phyloP scores from a whole-genome alignment of 192 early-diverging fungal genomes.

The Podila clonocystis region DNA sequence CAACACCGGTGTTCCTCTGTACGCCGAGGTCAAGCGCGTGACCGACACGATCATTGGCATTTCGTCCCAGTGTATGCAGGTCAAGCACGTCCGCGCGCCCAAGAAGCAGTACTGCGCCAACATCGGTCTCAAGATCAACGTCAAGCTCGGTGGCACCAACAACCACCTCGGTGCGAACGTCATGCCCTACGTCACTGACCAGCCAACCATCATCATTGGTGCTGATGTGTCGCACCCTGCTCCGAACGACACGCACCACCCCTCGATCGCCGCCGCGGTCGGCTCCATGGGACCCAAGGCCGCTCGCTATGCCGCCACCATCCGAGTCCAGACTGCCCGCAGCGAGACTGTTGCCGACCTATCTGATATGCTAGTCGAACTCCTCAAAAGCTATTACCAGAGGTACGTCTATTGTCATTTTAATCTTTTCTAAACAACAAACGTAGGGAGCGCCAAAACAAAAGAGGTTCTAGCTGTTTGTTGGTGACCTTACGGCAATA shows the following conservation, averaged over 20 bases:
- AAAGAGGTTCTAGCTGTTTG: no score
- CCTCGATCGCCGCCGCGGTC: slow-evolving; percentile 82
- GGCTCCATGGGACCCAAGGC: slow-evolving; percentile 71
- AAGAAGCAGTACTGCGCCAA: slow-evolving; percentile 97
- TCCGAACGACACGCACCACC: slow-evolving; percentile 64
- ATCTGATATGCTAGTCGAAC: slow-evolving; percentile 68
- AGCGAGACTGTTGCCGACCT: slow-evolving; percentile 78
- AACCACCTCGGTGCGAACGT: slow-evolving; percentile 65
- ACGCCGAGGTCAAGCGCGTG: slow-evolving; percentile 89
- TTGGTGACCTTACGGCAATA: no score
- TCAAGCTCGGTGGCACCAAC: slow-evolving; percentile 94
- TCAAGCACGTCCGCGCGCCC: slow-evolving; percentile 79
- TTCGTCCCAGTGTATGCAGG: slow-evolving; percentile 91
- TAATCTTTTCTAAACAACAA: no score
- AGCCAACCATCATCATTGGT: slow-evolving; percentile 88
- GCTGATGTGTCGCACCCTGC: slow-evolving; percentile 90
- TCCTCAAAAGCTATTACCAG: slow-evolving; percentile 73
- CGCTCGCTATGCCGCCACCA: slow-evolving; percentile 65
- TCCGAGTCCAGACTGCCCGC: slow-evolving; percentile 71
- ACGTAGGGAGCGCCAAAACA: no score
- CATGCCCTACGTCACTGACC: slow-evolving; percentile 72
- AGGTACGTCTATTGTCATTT: neutral
- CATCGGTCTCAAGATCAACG: slow-evolving; percentile 94
- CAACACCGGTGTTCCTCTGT: slow-evolving; percentile 82
- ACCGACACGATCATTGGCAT: slow-evolving; percentile 92